Percentiles rank a stretch among this genome's conserved stretches.
phyloP scores from a whole-genome alignment of 805 yeast species.

The Ogataea pini region DNA sequence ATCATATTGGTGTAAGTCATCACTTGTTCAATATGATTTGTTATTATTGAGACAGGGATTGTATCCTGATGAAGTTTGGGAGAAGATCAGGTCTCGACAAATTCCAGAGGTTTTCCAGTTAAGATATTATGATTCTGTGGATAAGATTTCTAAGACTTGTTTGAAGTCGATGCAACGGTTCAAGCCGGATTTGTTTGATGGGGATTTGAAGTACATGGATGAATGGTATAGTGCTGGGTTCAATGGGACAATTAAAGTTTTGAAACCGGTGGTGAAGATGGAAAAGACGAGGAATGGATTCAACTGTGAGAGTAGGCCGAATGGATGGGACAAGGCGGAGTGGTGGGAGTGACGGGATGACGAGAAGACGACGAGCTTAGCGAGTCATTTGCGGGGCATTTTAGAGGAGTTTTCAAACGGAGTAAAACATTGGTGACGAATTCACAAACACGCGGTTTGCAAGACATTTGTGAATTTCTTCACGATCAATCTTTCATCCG shows the following conservation, averaged over 20 bases:
- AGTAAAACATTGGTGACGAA: too few relatives aligned
- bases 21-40: slow-evolving; percentile 36
- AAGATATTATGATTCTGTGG: slow-evolving; percentile 26
- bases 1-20: slow-evolving; percentile 34
- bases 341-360: slow-evolving; percentile 24
- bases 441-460: too few relatives aligned
- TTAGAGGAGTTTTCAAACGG: not conserved
- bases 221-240: slow-evolving; percentile 22
- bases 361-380: not conserved
- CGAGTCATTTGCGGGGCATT: not conserved
- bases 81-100: slow-evolving; percentile 21
- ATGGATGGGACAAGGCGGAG: slow-evolving; percentile 27
- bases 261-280: slow-evolving; percentile 23
- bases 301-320: slow-evolving; percentile 24
- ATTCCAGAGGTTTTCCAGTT: slow-evolving; percentile 21
- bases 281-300: slow-evolving; percentile 27
- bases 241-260: slow-evolving; percentile 16
- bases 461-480: too few relatives aligned
- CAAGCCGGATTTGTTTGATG: slow-evolving; percentile 30
- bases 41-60: slow-evolving; percentile 32
- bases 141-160: slow-evolving; percentile 23
- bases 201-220: slow-evolving; percentile 34
- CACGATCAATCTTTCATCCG: too few relatives aligned
- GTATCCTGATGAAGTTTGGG: slow-evolving; percentile 29
- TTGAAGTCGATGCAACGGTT: slow-evolving; percentile 25